These are phyloP conservation scores for Penicillium olsonii DNA, from an alignment of 2,329 filamentous ascomycete species.

Conservation along the genomic window DNA sequence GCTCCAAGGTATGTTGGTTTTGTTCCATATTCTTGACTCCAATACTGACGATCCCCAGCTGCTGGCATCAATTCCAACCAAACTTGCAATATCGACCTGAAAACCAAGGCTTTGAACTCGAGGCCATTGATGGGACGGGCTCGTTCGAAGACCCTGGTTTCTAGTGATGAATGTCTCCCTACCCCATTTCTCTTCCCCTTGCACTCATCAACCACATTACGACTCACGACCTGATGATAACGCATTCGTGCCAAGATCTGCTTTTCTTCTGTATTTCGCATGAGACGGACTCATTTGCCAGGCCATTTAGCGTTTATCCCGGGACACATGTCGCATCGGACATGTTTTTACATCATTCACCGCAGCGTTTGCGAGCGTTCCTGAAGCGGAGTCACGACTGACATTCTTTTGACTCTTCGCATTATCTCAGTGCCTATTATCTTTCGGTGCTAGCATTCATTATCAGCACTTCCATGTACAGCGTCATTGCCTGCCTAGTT, in stretches of 20 bases:
- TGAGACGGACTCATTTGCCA: background rate
- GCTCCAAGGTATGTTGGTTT: slow-evolving; percentile 48
- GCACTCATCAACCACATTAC: slow-evolving; percentile 1
- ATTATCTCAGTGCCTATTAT: background rate
- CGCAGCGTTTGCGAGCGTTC: background rate
- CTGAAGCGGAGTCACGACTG: slow-evolving; percentile 1
- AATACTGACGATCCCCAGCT: slow-evolving; percentile 30
- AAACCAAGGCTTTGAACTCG: slow-evolving; percentile 26
- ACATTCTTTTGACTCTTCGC: background rate
- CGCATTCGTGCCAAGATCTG: background rate
- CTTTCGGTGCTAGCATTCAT: background rate
- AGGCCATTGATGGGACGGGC: slow-evolving; percentile 21
- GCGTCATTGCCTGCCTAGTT: background rate
- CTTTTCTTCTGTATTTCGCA: background rate
- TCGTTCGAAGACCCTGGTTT: slow-evolving; percentile 9
- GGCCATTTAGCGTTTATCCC: background rate
- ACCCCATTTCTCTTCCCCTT: background rate
- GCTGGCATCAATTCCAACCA: slow-evolving; percentile 50
- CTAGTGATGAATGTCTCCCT: background rate
- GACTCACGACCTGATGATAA: slow-evolving; percentile 22
- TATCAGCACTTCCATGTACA: background rate
- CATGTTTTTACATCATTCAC: background rate
- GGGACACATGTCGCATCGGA: background rate
- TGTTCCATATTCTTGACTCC: background rate
- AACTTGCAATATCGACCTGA: slow-evolving; percentile 32